Evolutionary conservation across 805 yeast species (phyloP).

Genomic region (Priceomyces fermenticarens): DNA sequence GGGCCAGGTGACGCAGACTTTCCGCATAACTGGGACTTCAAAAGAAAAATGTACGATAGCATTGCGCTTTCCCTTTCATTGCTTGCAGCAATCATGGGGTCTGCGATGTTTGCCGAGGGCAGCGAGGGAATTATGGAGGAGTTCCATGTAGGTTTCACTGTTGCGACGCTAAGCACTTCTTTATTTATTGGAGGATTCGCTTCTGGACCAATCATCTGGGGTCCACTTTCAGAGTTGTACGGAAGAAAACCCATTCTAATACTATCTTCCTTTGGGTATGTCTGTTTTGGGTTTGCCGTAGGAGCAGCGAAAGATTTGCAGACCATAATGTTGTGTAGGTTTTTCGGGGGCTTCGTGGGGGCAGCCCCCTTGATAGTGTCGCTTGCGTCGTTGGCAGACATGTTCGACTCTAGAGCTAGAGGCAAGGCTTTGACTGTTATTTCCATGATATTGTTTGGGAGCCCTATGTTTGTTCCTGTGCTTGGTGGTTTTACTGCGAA

Average conservation of each 20-base stretch:
- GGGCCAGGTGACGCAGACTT: constrained; percentile 77
- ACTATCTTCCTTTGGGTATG: constrained; percentile 38
- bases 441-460: constrained; percentile 61
- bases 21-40: constrained; percentile 72
- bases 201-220: constrained; percentile 87
- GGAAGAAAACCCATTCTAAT: constrained; percentile 35
- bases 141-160: constrained; percentile 60
- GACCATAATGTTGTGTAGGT: constrained; percentile 67
- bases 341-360: constrained; percentile 71
- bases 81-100: constrained; percentile 61
- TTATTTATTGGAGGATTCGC: constrained; percentile 88
- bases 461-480: constrained; percentile 79
- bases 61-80: constrained; percentile 30
- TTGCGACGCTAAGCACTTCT: constrained; percentile 73
- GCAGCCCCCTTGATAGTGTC: constrained; percentile 77
- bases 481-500: constrained; percentile 32
- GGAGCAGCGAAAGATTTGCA: constrained; percentile 74
- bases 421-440: constrained; percentile 33
- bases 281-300: constrained; percentile 40
- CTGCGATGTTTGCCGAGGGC: constrained; percentile 74
- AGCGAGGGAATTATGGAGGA: constrained; percentile 44
- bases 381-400: constrained; percentile 78
- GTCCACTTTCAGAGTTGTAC: constrained; percentile 25
- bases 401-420: constrained; percentile 47
- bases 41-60: constrained; percentile 21